These are phyloP conservation scores for Termitomyces bulborhizus DNA, from an alignment of 768 basidiomycete genomes.

Conservation along the genomic window DNA sequence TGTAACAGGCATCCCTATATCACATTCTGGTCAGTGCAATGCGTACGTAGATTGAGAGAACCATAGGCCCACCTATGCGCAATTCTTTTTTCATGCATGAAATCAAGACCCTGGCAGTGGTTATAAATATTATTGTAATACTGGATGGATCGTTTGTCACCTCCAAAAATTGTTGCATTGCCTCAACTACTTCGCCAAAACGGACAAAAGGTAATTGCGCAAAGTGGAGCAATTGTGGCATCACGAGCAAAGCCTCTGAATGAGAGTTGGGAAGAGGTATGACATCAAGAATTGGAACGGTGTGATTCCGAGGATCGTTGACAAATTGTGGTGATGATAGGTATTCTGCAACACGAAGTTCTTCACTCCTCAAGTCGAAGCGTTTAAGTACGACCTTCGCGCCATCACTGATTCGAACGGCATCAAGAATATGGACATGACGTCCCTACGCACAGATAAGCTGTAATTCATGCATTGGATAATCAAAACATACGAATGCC, in stretches of 20 bases:
- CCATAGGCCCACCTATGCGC: slow-evolving; percentile 9
- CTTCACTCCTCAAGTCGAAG: neutral
- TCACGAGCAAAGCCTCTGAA: slow-evolving; percentile 13
- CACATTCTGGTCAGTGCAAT: neutral
- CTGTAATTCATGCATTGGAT: neutral
- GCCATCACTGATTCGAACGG: slow-evolving; percentile 10
- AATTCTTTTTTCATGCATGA: slow-evolving; percentile 16
- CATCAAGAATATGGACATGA: slow-evolving; percentile 9
- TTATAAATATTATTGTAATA: neutral
- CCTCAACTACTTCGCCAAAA: slow-evolving; percentile 17
- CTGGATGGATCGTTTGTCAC: slow-evolving; percentile 1
- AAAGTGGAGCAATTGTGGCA: slow-evolving; percentile 16
- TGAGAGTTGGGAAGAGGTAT: slow-evolving; percentile 15
- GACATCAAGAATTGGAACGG: slow-evolving; percentile 18
- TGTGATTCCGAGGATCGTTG: slow-evolving; percentile 16
- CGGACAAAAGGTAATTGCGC: slow-evolving; percentile 14
- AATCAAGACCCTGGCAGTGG: slow-evolving; percentile 13
- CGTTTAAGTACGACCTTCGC: slow-evolving; percentile 16
- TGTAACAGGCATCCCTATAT: slow-evolving; percentile 16
- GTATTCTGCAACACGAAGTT: slow-evolving; percentile 11
- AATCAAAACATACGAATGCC: neutral
- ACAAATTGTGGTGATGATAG: slow-evolving; percentile 7
- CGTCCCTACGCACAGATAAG: neutral
- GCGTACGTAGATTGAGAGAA: too few relatives aligned
- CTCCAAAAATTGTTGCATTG: slow-evolving; percentile 15